A percentile compares a stretch with the other conserved stretches of the same genome.
Evolutionary conservation across 495 filamentous ascomycete species (phyloP).

Genomic region (Neurospora sp.): DNA sequence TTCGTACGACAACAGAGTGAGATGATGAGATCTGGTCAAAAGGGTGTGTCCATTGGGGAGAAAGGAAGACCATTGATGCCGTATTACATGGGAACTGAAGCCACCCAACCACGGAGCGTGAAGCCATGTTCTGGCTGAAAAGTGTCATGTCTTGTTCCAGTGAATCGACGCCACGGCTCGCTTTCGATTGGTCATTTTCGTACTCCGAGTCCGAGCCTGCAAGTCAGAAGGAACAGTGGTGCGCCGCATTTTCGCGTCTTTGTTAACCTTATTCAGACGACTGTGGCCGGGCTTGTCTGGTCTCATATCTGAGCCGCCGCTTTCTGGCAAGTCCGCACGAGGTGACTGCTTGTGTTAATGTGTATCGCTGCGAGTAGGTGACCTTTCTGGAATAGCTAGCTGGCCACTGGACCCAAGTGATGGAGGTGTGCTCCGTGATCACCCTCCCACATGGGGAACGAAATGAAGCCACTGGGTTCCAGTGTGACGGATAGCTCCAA

Average conservation of each 20-base stretch:
- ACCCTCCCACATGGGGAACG: background rate
- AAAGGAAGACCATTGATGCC: background rate
- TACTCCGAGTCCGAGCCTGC: background rate
- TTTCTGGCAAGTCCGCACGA: background rate
- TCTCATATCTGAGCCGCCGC: background rate
- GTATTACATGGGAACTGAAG: background rate
- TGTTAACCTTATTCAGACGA: constrained; percentile 28
- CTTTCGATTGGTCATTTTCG: background rate
- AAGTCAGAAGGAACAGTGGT: background rate
- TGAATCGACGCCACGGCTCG: background rate
- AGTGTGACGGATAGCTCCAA: background rate
- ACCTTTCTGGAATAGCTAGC: no score
- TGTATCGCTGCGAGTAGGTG: no score
- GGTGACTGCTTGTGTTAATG: background rate
- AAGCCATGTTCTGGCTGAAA: background rate
- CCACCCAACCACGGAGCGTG: background rate
- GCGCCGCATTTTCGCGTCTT: constrained; percentile 2
- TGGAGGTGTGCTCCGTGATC: background rate
- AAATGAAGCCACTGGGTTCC: background rate
- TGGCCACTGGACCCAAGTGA: no score
- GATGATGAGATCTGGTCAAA: background rate
- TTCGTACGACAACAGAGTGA: background rate
- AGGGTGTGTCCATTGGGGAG: background rate
- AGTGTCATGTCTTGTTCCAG: background rate
- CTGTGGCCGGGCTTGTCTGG: background rate